These are phyloP conservation scores for Striga hermonthica DNA, from an alignment of 305 asterid genomes.

Conservation along the genomic window DNA sequence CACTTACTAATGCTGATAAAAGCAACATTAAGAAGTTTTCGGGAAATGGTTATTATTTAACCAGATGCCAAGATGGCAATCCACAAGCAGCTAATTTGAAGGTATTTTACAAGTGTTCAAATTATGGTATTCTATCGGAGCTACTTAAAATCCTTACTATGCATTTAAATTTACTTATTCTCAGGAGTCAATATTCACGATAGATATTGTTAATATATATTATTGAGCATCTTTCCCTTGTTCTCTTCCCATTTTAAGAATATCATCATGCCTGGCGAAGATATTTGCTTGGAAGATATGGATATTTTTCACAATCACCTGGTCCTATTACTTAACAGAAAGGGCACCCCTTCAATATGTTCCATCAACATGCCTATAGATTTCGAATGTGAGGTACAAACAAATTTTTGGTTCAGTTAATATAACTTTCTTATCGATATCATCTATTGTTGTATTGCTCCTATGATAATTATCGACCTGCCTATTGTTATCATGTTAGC, in stretches of 20 bases:
- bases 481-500: slow-evolving; percentile 12
- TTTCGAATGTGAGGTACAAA: slow-evolving; percentile 44
- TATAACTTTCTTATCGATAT: slow-evolving; percentile 1
- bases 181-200: not conserved
- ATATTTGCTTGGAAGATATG: slow-evolving; percentile 67
- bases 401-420: slow-evolving; percentile 10
- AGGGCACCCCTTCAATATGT: slow-evolving; percentile 65
- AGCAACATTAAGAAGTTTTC: slow-evolving; percentile 36
- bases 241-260: slow-evolving; percentile 40
- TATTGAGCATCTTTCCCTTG: slow-evolving; percentile 10
- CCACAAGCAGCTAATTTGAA: slow-evolving; percentile 47
- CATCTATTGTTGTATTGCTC: not conserved
- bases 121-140: not conserved
- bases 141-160: too few species aligned
- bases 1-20: slow-evolving; percentile 76
- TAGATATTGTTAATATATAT: slow-evolving; percentile 3
- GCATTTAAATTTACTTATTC: not conserved
- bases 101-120: slow-evolving; percentile 38
- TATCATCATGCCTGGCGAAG: slow-evolving; percentile 56
- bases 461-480: not conserved
- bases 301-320: slow-evolving; percentile 73
- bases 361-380: slow-evolving; percentile 56
- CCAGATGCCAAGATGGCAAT: slow-evolving; percentile 62
- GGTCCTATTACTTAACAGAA: slow-evolving; percentile 71
- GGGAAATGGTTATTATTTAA: slow-evolving; percentile 59